Conservation (phyloP, 2,329 filamentous ascomycete genomes). For the Orbilia oligospora region DNA sequence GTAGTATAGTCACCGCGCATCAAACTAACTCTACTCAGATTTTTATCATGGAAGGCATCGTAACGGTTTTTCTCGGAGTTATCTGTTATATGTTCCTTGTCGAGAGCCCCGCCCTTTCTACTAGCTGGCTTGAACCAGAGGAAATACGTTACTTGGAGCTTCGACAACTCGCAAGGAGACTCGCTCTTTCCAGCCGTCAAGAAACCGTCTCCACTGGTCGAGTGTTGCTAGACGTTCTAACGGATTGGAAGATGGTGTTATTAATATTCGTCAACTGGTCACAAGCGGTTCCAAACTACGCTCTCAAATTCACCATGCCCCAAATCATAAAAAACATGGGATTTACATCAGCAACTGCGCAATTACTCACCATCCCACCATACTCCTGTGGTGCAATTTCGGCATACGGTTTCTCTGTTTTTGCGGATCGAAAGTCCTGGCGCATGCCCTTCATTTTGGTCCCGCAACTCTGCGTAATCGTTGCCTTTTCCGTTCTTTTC, state of each 20-base stretch:
- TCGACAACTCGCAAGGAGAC: constrained; percentile 66
- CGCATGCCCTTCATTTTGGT: constrained; percentile 67
- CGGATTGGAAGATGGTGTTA: constrained; percentile 69
- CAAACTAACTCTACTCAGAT: constrained; percentile 68
- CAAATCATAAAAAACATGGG: constrained; percentile 68
- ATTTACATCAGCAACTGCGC: constrained; percentile 66
- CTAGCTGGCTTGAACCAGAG: constrained; percentile 67
- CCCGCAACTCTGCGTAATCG: constrained; percentile 66
- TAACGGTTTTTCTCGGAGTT: constrained; percentile 63
- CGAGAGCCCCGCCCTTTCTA: constrained; percentile 67
- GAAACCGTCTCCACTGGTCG: constrained; percentile 65
- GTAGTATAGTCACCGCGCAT: neutral
- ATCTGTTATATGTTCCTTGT: constrained; percentile 64
- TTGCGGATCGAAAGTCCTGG: constrained; percentile 67
- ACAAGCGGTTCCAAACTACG: constrained; percentile 67
- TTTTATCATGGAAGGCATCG: constrained; percentile 72
- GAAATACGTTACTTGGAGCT: constrained; percentile 68
- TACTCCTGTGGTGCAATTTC: constrained; percentile 66
- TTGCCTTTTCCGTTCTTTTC: constrained; percentile 67
- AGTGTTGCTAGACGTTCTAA: constrained; percentile 67
- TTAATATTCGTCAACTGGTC: constrained; percentile 68
- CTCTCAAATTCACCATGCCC: constrained; percentile 65
- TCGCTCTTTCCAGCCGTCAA: constrained; percentile 59
- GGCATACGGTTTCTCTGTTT: constrained; percentile 65
- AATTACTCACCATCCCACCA: constrained; percentile 66